Base-by-base conservation (phyloP, 192 early-diverging fungal genomes). In the Haplosporangium gracile region DNA sequence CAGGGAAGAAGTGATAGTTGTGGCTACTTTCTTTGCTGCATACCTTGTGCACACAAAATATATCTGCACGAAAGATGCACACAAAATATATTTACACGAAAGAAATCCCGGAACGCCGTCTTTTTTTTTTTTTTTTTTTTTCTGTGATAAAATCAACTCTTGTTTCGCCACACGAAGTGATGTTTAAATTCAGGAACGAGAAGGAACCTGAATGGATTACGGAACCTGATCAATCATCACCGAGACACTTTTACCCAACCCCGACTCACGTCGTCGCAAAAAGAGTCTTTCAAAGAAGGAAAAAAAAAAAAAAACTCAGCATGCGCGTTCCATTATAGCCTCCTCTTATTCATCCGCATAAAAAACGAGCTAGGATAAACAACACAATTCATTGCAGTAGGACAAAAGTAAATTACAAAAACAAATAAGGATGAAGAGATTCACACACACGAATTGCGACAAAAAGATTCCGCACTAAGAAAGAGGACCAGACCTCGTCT, bases 391-490 rank as follows among this genome's bases (percentile, higher is more conserved):
- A 51, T 51, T 51, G 16, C 5, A 51, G 49, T 51, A 16, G 49
- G 49, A 51, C 49, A 51, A 51, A 18, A 5, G 15, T 2, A 49
- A 16, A 51, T 51, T 51, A 20, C 16, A 51, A 22, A 51, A 5
- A 18, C 18, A 51, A 51, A 18, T 51, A 51, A 22, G 49, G 20
- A 22, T 51, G 49, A 18, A 49, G 47, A 49, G 13, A 16, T 7
- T 55, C n/a, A 29, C 60, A 32, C 60, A 65, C 60, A 65, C 60
- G 60, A 65, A 29, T 49, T 49, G 47, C 57, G 57, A 63, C 57
- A 63, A 65, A 65, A 65, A 32, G 60, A 65, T 65, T 65, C 60
- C 60, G 10, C 60, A 32, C 26, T 63, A 63, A 32, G 55, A 10
- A 45, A 16, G 16, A 65, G 60, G 60, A 65, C 60, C 32, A 65